Conservation (phyloP, 768 basidiomycete species). For the Boletus sp. region DNA sequence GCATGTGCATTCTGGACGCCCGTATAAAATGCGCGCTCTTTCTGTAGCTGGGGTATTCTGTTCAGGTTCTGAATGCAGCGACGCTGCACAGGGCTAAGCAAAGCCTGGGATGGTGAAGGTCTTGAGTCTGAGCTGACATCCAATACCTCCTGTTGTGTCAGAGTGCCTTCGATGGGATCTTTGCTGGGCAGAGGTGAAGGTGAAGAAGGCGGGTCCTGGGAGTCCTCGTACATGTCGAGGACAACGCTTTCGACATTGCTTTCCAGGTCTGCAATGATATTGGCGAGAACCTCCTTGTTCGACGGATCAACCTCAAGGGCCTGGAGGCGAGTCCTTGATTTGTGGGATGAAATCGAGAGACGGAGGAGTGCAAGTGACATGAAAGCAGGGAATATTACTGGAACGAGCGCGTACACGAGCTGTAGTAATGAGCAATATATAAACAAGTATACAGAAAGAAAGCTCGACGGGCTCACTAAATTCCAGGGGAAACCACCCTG, state of each 20-base stretch:
- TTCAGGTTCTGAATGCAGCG: slow-evolving; percentile 62
- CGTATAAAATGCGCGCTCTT: slow-evolving; percentile 65
- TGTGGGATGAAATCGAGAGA: slow-evolving; percentile 53
- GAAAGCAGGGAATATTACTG: slow-evolving; percentile 62
- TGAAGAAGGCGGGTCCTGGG: slow-evolving; percentile 26
- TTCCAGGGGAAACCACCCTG: slow-evolving; percentile 69
- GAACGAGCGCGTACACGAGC: slow-evolving; percentile 56
- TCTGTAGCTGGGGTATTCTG: slow-evolving; percentile 63
- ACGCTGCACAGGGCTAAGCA: slow-evolving; percentile 56
- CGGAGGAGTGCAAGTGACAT: slow-evolving; percentile 54
- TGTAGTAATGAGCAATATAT: slow-evolving; percentile 24
- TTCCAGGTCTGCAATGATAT: slow-evolving; percentile 59
- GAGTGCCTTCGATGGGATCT: background rate
- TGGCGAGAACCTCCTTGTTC: slow-evolving; percentile 49
- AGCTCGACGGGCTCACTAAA: slow-evolving; percentile 45
- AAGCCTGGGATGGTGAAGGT: slow-evolving; percentile 35
- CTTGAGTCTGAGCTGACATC: slow-evolving; percentile 2
- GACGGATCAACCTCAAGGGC: slow-evolving; percentile 57
- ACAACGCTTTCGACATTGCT: slow-evolving; percentile 58
- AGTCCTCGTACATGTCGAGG: slow-evolving; percentile 55
- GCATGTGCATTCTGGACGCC: slow-evolving; percentile 66
- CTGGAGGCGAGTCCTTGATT: slow-evolving; percentile 64
- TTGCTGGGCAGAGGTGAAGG: slow-evolving; percentile 5
- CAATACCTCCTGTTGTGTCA: background rate
- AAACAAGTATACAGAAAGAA: background rate